Conservation (phyloP, 1,284 basidiomycete genomes). For the Malassezia cuniculi region DNA sequence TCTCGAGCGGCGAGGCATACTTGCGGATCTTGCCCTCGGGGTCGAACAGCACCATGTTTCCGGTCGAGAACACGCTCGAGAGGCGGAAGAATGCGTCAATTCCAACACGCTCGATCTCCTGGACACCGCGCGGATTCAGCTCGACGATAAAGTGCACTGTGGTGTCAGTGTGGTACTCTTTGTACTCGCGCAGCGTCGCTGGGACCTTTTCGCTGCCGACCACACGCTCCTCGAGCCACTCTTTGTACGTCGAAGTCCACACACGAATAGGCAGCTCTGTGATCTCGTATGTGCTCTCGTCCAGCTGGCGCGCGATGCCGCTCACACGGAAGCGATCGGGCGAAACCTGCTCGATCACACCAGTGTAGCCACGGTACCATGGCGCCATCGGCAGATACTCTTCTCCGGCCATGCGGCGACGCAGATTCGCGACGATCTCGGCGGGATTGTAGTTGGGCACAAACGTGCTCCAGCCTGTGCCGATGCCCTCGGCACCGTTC, state of each 20-base stretch:
- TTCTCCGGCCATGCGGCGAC: constrained; percentile 73
- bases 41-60: constrained; percentile 99
- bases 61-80: constrained; percentile 65
- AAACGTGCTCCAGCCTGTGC: constrained; percentile 92
- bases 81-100: constrained; percentile 85
- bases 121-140: constrained; percentile 66
- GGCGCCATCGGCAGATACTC: constrained; percentile 74
- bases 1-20: constrained; percentile 77
- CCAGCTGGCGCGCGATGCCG: constrained; percentile 64
- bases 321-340: constrained; percentile 78
- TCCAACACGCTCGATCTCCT: constrained; percentile 78
- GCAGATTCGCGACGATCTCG: constrained; percentile 79
- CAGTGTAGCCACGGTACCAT: constrained; percentile 90
- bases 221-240: constrained; percentile 63
- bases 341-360: constrained; percentile 64
- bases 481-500: constrained; percentile 95
- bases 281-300: constrained; percentile 81
- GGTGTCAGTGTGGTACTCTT: constrained; percentile 60
- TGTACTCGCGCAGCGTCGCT: constrained; percentile 49
- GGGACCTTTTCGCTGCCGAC: constrained; percentile 55
- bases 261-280: constrained; percentile 88
- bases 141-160: constrained; percentile 81
- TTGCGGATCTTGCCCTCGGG: constrained; percentile 90
- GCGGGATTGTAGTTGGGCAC: constrained; percentile 86
- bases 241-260: constrained; percentile 90